Conservation (phyloP, 1,139 yeast genomes). For the Suhomyces wounanorum region DNA sequence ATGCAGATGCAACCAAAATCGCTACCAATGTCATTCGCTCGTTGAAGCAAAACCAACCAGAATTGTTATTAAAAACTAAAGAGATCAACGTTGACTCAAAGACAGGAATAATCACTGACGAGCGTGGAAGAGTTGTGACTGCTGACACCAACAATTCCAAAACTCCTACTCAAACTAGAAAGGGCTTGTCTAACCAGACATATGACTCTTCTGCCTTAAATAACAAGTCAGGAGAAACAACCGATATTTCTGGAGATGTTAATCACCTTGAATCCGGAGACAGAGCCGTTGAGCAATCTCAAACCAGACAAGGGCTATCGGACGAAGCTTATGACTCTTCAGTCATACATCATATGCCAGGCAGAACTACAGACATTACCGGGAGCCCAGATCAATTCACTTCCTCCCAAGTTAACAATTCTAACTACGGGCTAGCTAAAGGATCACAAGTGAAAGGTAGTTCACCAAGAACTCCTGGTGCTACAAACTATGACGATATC, state of each 20-base stretch:
- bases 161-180: neutral
- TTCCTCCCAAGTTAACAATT: neutral
- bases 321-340: neutral
- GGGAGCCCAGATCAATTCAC: neutral
- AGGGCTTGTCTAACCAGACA: neutral
- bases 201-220: slow-evolving; percentile 1
- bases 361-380: neutral
- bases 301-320: slow-evolving; percentile 1
- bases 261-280: neutral
- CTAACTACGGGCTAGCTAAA: slow-evolving; percentile 4
- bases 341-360: neutral
- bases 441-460: slow-evolving; percentile 1
- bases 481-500: neutral
- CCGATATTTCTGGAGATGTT: neutral
- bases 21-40: slow-evolving; percentile 34
- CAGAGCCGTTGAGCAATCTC: neutral
- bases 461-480: slow-evolving; percentile 7
- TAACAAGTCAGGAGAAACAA: neutral
- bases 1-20: slow-evolving; percentile 29
- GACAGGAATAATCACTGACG: slow-evolving; percentile 36
- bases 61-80: slow-evolving; percentile 25
- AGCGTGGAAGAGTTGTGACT: slow-evolving; percentile 21
- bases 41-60: slow-evolving; percentile 28
- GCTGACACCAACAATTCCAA: neutral
- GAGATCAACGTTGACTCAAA: slow-evolving; percentile 35